These are phyloP conservation scores for Sisymbrium altissimum DNA, from an alignment of 345 rosid species.

Conservation along the genomic window DNA sequence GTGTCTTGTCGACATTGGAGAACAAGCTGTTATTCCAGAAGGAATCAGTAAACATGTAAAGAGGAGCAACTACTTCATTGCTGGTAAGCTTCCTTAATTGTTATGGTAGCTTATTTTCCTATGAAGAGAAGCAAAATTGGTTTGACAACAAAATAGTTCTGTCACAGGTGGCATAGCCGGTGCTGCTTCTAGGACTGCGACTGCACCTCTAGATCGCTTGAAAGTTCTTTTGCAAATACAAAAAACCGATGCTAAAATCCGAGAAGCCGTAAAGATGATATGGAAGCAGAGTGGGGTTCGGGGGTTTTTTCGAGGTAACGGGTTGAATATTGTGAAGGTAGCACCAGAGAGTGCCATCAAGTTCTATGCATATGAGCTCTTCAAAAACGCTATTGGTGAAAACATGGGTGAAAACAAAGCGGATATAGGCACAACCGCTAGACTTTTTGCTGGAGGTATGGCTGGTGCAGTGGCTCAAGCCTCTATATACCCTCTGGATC, in stretches of 20 bases:
- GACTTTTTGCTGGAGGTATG: conserved; percentile 77
- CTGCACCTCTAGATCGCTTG: conserved; percentile 89
- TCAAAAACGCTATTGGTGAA: conserved; percentile 56
- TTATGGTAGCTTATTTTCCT: neutral
- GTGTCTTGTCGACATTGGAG: conserved; percentile 86
- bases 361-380: conserved; percentile 74
- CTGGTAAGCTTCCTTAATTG: conserved; percentile 24
- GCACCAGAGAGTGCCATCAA: conserved; percentile 92
- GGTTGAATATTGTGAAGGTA: conserved; percentile 79
- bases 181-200: conserved; percentile 81
- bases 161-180: conserved; percentile 75
- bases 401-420: conserved; percentile 48
- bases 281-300: conserved; percentile 58
- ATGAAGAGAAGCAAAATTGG: neutral
- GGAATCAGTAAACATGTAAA: conserved; percentile 79
- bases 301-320: conserved; percentile 81
- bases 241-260: conserved; percentile 51
- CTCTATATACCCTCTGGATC: conserved; percentile 84
- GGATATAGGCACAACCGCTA: conserved; percentile 58
- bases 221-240: conserved; percentile 85
- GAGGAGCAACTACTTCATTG: conserved; percentile 72
- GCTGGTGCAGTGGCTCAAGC: conserved; percentile 97
- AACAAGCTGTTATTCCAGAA: conserved; percentile 78
- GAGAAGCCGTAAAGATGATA: conserved; percentile 66
- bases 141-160: neutral